A percentile compares a stretch with the other conserved stretches of the same genome.
Conservation (phyloP, 2,329 filamentous ascomycete species). For the Aspergillus ochraceus region DNA sequence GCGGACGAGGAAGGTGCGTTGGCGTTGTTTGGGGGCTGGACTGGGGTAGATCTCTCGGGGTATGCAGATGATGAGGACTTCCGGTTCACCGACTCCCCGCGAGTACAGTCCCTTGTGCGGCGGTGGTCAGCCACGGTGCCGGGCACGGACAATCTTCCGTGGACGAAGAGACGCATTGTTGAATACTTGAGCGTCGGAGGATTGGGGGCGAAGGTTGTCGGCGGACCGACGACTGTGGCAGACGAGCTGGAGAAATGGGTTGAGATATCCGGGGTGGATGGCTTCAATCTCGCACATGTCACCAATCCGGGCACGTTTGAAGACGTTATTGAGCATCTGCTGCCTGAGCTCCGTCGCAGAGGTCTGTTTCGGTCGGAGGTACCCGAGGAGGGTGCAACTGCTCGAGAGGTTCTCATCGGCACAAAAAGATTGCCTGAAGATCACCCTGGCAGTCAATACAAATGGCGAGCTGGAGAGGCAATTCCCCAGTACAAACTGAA, state of each 20-base stretch:
- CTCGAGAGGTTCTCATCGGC: conserved; percentile 10
- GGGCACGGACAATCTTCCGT: conserved; percentile 36
- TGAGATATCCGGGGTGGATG: conserved; percentile 23
- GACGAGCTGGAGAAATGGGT: conserved; percentile 30
- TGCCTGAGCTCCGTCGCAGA: conserved; percentile 25
- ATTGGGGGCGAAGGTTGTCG: conserved; percentile 5
- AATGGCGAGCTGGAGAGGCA: too few relatives aligned
- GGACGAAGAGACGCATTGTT: conserved; percentile 28
- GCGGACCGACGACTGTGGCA: conserved; percentile 21
- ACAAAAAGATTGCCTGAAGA: too few relatives aligned
- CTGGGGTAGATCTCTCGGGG: conserved; percentile 35
- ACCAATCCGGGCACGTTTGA: conserved; percentile 25
- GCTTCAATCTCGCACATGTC: conserved; percentile 27
- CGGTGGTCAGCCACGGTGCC: conserved; percentile 44
- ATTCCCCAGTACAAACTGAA: too few relatives aligned
- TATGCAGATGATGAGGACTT: conserved; percentile 48
- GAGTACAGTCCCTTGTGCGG: conserved; percentile 43
- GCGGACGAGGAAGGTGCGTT: conserved; percentile 42
- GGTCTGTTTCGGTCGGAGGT: conserved; percentile 40
- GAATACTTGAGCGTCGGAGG: conserved; percentile 23
- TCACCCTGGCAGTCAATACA: too few relatives aligned
- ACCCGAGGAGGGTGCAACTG: conserved; percentile 29
- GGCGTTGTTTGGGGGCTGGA: conserved; percentile 46
- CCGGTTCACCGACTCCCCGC: conserved; percentile 39
- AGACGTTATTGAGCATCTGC: conserved; percentile 24